Base-by-base conservation (phyloP, 2,329 filamentous ascomycete species). In the Rhynchosporium secalis region DNA sequence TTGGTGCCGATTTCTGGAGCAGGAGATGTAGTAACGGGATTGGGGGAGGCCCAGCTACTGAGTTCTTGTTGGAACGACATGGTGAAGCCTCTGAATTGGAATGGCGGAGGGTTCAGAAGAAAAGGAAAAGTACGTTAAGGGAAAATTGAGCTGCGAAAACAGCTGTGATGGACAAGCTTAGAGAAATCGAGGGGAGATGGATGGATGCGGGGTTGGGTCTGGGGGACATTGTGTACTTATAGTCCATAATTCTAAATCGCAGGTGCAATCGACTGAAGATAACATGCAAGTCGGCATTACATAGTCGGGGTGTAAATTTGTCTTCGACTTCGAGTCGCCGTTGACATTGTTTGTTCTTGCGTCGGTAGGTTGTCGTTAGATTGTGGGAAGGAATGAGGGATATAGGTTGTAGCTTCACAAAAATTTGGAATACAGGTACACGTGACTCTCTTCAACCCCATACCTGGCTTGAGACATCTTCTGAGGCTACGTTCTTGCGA, bases 1-100 rank as follows among this genome's bases (percentile, higher is more conserved):
- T 78, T 77, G 40, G 78, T 73, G 64, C 84, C 86, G 36, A 85
- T 76, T 58, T 78, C 73, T 9, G 85, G 86, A 10, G 77, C 69
- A 1, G 80, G 74, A 4, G 78, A 76, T 73, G 3, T 81, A 72
- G 29, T 65, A 40, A 26, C 65, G 40, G 28, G 58, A 58, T 26
- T 46, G 12, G 72, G 71, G 47, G 62, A 62, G 41, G 64, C 49
- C 70, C 71, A 74, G 43, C 71, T 73, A 38, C 63, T 65, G 26
- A 69, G 56, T 67, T 73, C 71, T 66, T 73, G 69, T 60, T 69
- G 71, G 46, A 71, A 69, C 2, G 71, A 72, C 72, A 74, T 74
- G 15, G 29, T 61, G 38, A 46, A 20, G 20, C 20, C 20, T 20
- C 20, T 20, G 20, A 20, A 20, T 20, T 20, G 20, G 8, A 38